These are phyloP conservation scores for Colletotrichum echinochloae DNA, from an alignment of 2,329 filamentous ascomycete genomes.

Conservation along the genomic window DNA sequence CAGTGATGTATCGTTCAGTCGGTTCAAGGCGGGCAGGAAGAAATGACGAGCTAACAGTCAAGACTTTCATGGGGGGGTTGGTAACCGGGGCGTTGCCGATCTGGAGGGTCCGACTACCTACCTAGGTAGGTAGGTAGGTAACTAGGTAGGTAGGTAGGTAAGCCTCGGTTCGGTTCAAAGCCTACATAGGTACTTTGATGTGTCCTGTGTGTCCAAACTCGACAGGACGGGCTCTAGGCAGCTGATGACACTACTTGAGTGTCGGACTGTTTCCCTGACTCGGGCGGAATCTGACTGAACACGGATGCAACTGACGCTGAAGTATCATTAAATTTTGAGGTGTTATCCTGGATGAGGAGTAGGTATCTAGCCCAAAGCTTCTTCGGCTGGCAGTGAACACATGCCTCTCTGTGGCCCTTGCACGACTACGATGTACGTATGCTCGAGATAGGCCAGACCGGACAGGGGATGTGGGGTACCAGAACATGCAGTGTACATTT, in stretches of 20 bases:
- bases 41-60: conserved; percentile 27
- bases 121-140: too few species aligned
- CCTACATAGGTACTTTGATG: conserved; percentile 14
- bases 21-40: conserved; percentile 23
- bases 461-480: conserved; percentile 17
- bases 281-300: not conserved
- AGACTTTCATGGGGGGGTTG: conserved; percentile 7
- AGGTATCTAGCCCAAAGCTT: conserved; percentile 4
- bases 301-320: conserved; percentile 5
- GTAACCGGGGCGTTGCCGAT: conserved; percentile 23
- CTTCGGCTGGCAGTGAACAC: not conserved
- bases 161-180: conserved; percentile 33
- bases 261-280: not conserved
- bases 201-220: conserved; percentile 4
- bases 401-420: too few species aligned
- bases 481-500: not conserved
- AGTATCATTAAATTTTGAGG: not conserved
- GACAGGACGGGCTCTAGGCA: not conserved
- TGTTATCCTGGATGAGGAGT: conserved; percentile 9
- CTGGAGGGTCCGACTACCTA: too few species aligned
- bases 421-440: too few species aligned
- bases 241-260: not conserved
- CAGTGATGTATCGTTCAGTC: conserved; percentile 28
- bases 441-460: too few species aligned
- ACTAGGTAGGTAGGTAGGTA: too few species aligned